These are phyloP conservation scores for Gentiana macrophylla DNA, from an alignment of 257 asterid genomes.

Conservation along the genomic window DNA sequence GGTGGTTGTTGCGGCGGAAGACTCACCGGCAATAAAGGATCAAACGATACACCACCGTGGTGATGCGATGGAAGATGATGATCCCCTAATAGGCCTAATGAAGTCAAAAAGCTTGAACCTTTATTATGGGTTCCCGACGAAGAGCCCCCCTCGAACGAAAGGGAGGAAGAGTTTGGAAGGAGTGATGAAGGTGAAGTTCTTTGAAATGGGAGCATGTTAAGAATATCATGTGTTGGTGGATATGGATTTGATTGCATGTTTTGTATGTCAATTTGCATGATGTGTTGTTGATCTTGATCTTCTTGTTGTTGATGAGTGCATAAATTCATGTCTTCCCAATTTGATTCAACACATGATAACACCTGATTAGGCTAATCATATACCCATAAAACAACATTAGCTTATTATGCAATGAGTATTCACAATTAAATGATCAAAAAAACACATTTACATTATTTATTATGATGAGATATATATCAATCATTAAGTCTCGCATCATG, in stretches of 20 bases:
- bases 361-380: constrained; percentile 14
- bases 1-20: constrained; percentile 87
- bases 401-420: too few species aligned
- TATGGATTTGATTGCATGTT: constrained; percentile 23
- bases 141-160: constrained; percentile 14
- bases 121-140: constrained; percentile 22
- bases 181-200: constrained; percentile 35
- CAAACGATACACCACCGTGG: constrained; percentile 24
- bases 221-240: constrained; percentile 43
- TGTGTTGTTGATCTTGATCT: constrained; percentile 13
- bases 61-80: constrained; percentile 15
- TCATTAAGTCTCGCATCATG: too few species aligned
- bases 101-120: constrained; percentile 34
- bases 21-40: constrained; percentile 61
- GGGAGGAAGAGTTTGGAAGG: constrained; percentile 41
- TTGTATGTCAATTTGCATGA: constrained; percentile 17
- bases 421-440: too few species aligned
- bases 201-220: constrained; percentile 60
- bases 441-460: too few species aligned
- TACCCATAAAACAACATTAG: too few species aligned
- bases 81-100: constrained; percentile 66
- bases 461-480: too few species aligned
- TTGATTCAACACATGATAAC: constrained; percentile 21
- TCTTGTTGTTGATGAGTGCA: constrained; percentile 17
- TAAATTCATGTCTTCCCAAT: constrained; percentile 43